A percentile compares a stretch with the other conserved stretches of the same genome.
Evolutionary conservation across 1,139 yeast species (phyloP).

Genomic region (Sugiyamaella sp.): DNA sequence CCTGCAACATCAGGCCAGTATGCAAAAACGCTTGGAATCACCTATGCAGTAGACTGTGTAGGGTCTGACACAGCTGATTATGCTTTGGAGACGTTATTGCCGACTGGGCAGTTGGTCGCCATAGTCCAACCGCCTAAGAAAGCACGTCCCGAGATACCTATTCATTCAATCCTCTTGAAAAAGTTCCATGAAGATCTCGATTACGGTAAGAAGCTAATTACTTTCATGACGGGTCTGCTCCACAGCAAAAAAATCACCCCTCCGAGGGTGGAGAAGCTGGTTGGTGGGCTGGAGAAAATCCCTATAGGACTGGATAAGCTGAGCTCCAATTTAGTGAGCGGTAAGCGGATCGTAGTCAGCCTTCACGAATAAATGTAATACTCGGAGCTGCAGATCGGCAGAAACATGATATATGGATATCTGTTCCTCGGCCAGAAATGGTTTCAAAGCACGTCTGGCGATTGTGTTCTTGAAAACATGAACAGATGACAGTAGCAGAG

Average conservation of each 20-base stretch:
- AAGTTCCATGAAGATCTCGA: slow-evolving; percentile 50
- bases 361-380: not conserved
- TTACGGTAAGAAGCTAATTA: slow-evolving; percentile 46
- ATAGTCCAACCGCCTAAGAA: slow-evolving; percentile 19
- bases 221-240: slow-evolving; percentile 43
- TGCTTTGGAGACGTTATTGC: slow-evolving; percentile 39
- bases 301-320: slow-evolving; percentile 17
- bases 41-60: slow-evolving; percentile 51
- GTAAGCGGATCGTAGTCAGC: slow-evolving; percentile 17
- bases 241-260: slow-evolving; percentile 6
- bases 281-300: slow-evolving; percentile 19
- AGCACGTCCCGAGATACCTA: slow-evolving; percentile 36
- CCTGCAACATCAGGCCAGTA: slow-evolving; percentile 37
- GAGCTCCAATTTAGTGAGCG: slow-evolving; percentile 16
- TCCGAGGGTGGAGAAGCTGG: slow-evolving; percentile 15
- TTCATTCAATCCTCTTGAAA: slow-evolving; percentile 46
- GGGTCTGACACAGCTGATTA: slow-evolving; percentile 48
- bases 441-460: too few relatives aligned
- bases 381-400: too few relatives aligned
- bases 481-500: too few relatives aligned
- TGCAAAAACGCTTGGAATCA: slow-evolving; percentile 33
- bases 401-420: too few relatives aligned
- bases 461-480: too few relatives aligned
- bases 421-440: too few relatives aligned
- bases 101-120: slow-evolving; percentile 17